phyloP scores from a whole-genome alignment of 257 asterid species.

The Cinchona pubescens region DNA sequence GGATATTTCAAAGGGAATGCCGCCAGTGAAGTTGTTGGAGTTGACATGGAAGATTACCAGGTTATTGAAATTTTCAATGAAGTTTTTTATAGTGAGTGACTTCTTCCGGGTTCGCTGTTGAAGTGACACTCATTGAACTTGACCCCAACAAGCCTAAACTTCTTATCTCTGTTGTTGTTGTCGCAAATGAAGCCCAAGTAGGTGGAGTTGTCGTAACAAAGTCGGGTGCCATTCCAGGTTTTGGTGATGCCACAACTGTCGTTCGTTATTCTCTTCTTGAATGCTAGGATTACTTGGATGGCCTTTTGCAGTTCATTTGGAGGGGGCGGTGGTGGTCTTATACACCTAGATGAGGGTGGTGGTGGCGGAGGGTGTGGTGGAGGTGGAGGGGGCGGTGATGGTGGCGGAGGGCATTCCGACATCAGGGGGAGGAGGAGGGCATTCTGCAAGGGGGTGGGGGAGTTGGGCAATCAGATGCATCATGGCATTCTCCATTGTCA shows the following conservation, averaged over 20 bases:
- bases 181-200: constrained; percentile 60
- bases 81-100: constrained; percentile 5
- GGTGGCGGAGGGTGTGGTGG: constrained; percentile 1
- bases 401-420: not conserved
- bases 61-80: constrained; percentile 33
- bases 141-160: constrained; percentile 34
- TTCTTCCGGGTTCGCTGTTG: not conserved
- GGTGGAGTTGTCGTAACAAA: constrained; percentile 36
- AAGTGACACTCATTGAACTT: constrained; percentile 41
- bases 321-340: not conserved
- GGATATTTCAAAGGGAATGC: constrained; percentile 29
- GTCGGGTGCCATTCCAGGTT: constrained; percentile 45
- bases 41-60: constrained; percentile 50
- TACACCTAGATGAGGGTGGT: not conserved
- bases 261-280: constrained; percentile 8
- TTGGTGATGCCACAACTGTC: constrained; percentile 25
- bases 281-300: constrained; percentile 25
- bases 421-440: constrained; percentile 7
- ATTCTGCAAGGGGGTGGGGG: not conserved
- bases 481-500: constrained; percentile 32
- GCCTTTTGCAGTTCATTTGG: constrained; percentile 1
- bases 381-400: not conserved
- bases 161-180: constrained; percentile 16
- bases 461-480: constrained; percentile 28
- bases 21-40: constrained; percentile 45